Evolutionary conservation across 1,139 yeast species (phyloP).

Genomic region (Geotrichum cucujoidarum): DNA sequence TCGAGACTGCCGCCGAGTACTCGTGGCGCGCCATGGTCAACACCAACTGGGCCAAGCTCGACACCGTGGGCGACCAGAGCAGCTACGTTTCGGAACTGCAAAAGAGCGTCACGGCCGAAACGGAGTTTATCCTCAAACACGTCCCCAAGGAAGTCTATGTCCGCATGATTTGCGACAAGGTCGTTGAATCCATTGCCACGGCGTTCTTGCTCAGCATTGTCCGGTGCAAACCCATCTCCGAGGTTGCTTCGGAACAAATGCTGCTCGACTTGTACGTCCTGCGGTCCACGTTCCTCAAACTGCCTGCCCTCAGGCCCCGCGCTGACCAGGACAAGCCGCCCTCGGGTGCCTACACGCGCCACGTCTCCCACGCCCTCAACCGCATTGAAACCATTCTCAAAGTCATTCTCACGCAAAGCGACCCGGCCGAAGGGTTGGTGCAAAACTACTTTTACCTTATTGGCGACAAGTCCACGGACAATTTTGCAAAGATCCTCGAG

Average conservation of each 20-base stretch:
- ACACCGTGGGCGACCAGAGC: conserved; percentile 64
- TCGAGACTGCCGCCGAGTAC: conserved; percentile 57
- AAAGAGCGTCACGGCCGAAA: conserved; percentile 44
- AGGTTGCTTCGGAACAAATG: conserved; percentile 75
- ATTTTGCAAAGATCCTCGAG: conserved; percentile 60
- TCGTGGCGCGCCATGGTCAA: conserved; percentile 86
- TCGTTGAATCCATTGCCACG: conserved; percentile 59
- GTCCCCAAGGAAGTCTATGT: conserved; percentile 67
- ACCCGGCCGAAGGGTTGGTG: conserved; percentile 64
- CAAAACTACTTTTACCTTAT: conserved; percentile 62
- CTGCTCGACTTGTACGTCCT: conserved; percentile 64
- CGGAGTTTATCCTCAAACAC: conserved; percentile 50
- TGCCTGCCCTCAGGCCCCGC: conserved; percentile 41
- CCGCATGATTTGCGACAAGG: conserved; percentile 69
- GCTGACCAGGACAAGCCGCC: conserved; percentile 19
- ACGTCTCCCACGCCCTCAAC: conserved; percentile 47
- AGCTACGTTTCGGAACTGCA: conserved; percentile 60
- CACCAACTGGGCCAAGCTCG: conserved; percentile 65
- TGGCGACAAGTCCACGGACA: conserved; percentile 58
- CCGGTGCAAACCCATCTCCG: conserved; percentile 59
- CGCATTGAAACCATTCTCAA: conserved; percentile 61
- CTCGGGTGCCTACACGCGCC: conserved; percentile 39
- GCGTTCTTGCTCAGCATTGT: conserved; percentile 57
- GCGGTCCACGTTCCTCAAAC: conserved; percentile 49
- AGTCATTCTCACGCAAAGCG: conserved; percentile 56